phyloP scores from a whole-genome alignment of 345 rosid genomes.

The Aquilaria yunnanensis region DNA sequence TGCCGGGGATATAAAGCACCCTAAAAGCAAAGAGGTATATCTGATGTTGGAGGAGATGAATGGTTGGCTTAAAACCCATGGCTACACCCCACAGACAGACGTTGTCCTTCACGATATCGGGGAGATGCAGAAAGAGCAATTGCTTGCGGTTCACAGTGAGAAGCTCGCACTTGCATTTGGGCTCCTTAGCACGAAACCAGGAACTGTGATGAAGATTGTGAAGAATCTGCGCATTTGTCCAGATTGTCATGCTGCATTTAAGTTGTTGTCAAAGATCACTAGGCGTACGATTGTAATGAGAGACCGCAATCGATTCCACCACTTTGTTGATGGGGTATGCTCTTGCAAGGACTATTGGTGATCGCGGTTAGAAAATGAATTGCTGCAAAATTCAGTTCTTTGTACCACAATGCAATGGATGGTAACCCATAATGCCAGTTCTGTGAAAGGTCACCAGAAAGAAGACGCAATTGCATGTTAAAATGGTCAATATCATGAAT shows the following conservation, averaged over 20 bases:
- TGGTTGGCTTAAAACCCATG: constrained; percentile 31
- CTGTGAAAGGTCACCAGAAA: too few species aligned
- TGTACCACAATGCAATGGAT: too few species aligned
- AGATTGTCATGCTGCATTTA: constrained; percentile 59
- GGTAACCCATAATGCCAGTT: too few species aligned
- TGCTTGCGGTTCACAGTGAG: constrained; percentile 69
- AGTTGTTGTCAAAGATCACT: constrained; percentile 54
- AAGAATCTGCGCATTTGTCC: constrained; percentile 67
- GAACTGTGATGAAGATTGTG: constrained; percentile 44
- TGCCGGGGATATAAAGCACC: constrained; percentile 48
- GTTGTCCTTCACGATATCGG: constrained; percentile 48
- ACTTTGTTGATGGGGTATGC: constrained; percentile 62
- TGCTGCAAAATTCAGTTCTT: too few species aligned
- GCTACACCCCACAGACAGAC: constrained; percentile 34
- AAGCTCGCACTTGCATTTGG: constrained; percentile 71
- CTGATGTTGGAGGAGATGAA: constrained; percentile 43
- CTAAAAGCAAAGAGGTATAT: constrained; percentile 40
- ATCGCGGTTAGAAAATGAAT: neutral
- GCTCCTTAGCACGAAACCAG: constrained; percentile 47
- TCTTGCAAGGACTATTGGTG: constrained; percentile 78
- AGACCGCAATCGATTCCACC: constrained; percentile 79
- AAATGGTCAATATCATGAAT: too few species aligned
- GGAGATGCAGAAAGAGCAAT: constrained; percentile 40
- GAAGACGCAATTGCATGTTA: too few species aligned
- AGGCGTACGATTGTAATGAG: constrained; percentile 60